Evolutionary conservation across 2,329 filamentous ascomycete species (phyloP), one percentile per base, ranked within the genome.

Genomic region (Sclerotinia trifoliorum): DNA sequence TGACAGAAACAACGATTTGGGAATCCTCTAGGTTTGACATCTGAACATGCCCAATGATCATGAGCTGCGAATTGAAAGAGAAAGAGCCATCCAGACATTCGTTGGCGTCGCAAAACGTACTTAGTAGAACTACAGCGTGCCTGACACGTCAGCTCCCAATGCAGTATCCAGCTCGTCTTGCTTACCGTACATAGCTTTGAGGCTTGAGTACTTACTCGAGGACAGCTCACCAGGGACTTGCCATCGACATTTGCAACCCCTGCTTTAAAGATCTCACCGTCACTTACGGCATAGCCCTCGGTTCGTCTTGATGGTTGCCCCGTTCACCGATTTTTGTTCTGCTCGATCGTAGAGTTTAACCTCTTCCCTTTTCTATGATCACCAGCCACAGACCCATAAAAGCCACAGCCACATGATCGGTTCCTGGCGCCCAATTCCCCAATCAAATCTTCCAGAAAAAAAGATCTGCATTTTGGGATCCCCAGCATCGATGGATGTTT

Each of bases 81-180:
- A 32, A 5, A 4, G 6, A 26, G 10, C 51, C 6, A 8, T 17
- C 15, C 29, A 17, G 17, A 17, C 1, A 48, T 48, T 48, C 19
- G 57, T 5, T 48, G 57, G 11, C 42, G n/a, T 61, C 42, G 11
- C 57, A 29, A 44, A n/a, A 7, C 24, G 29, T n/a, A 35, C 52
- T 55, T 21, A n/a, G 29, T 24, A 39, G 11, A 13, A 39, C 35
- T 39, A 21, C 42, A 17, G 26, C 19, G 26, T 17, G 19, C 11
- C 26, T 61, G 57, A 61, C 57, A 61, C 57, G 57, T 61, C 57
- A 61, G 57, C 44, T 15, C 21, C 10, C 5, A 5, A 55, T 13
- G 32, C 17, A 8, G 26, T 54, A n/a, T 49, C 26, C 52, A 54
- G 52, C 52, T 55, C 26, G 52, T 13, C 3, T 21, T 35, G 29